Evolutionary conservation across 768 basidiomycete genomes (phyloP), one percentile per base, ranked within the genome.

Genomic region (Boletus tomentosulus): DNA sequence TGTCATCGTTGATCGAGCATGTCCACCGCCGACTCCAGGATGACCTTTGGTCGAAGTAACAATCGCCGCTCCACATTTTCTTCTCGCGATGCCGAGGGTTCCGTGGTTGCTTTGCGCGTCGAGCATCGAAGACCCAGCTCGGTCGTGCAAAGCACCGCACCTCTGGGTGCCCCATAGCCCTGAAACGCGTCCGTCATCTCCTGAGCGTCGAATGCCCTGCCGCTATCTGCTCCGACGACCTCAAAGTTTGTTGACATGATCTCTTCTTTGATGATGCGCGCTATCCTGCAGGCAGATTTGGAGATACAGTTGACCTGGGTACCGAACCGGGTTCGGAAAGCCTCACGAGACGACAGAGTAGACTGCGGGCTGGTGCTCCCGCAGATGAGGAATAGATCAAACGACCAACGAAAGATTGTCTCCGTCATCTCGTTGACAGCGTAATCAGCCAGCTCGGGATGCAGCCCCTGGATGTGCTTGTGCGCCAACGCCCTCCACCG

Each of bases 161-260:
- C 81, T 33, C 66, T 72, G 12, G 81, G 76, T 22, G 74, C 63
- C 9, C 73, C 78, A 57, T 82, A 82, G 41, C 82, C 79, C 39
- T 80, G 83, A 69, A 87, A 88, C 41, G 80, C 80, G 63, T 87
- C 84, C 27, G 68, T 62, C 84, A 86, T 86, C 30, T 73, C 72
- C 22, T 73, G 70, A 3, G 70, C 67, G 50, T 83, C 77, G 61
- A 82, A 85, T 11, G 68, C 12, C 16, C 74, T 72, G 3, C 78
- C 79, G 31, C 78, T 76, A 53, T 86, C 83, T 2, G 82, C 78
- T 19, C 81, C 76, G 38, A 86, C 68, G 34, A 89, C 77, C 60
- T 90, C 86, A 61, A 90, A 91, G 53, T 78, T 83, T 2, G 87
- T 86, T 3, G 84, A 86, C 74, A 91, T 79, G 62, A 89, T 87